These are phyloP conservation scores for Chlorencoelia australis DNA, from an alignment of 2,329 filamentous ascomycete species.

Conservation along the genomic window DNA sequence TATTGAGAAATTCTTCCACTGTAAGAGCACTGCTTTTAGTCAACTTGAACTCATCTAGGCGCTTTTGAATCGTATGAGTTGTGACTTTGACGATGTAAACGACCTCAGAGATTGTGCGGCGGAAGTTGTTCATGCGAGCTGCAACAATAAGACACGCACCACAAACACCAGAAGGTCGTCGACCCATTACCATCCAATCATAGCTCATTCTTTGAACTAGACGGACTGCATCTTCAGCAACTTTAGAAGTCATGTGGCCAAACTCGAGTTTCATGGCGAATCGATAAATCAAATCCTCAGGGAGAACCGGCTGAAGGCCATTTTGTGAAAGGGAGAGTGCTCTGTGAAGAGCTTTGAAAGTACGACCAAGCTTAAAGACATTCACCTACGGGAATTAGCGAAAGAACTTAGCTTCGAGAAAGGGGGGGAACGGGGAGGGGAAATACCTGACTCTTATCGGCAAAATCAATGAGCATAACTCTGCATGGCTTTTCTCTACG, in stretches of 20 bases:
- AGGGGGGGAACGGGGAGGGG: conserved; percentile 1
- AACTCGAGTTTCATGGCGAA: conserved; percentile 93
- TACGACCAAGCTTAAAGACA: conserved; percentile 82
- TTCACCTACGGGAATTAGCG: conserved; percentile 49
- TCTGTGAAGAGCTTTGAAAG: conserved; percentile 75
- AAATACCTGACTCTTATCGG: conserved; percentile 58
- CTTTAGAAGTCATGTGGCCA: conserved; percentile 66
- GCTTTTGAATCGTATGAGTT: conserved; percentile 83
- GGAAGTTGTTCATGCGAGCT: conserved; percentile 96
- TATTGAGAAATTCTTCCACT: conserved; percentile 72
- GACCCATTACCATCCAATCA: conserved; percentile 95
- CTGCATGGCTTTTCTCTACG: conserved; percentile 69
- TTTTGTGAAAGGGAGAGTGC: conserved; percentile 60
- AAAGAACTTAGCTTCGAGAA: conserved; percentile 21
- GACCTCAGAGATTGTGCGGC: conserved; percentile 82
- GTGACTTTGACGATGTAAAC: conserved; percentile 98
- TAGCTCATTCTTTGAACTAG: conserved; percentile 88
- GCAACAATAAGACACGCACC: conserved; percentile 91
- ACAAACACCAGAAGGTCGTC: conserved; percentile 86
- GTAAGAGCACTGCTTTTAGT: conserved; percentile 79
- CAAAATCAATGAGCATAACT: conserved; percentile 90
- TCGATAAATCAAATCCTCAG: conserved; percentile 83
- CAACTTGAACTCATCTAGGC: conserved; percentile 81
- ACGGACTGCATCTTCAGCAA: conserved; percentile 78
- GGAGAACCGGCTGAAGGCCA: conserved; percentile 59